Evolutionary conservation across 257 asterid genomes (phyloP).

Genomic region (Lithospermum erythrorhizon): DNA sequence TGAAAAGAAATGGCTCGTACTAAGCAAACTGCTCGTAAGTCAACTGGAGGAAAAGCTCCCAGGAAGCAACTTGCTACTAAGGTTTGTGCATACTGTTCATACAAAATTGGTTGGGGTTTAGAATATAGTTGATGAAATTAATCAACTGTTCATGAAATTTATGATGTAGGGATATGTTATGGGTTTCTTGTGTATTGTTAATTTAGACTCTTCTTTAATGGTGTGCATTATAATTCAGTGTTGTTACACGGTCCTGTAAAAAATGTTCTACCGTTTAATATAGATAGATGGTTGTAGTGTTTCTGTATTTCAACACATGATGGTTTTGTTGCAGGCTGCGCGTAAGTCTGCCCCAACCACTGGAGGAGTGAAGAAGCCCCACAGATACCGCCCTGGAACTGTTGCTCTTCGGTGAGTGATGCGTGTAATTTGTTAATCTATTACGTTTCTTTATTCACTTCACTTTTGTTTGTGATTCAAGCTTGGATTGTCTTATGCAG

Average conservation of each 20-base stretch:
- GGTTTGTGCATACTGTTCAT: conserved; percentile 13
- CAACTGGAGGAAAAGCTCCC: conserved; percentile 76
- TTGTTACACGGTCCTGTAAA: no score
- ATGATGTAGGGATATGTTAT: no score
- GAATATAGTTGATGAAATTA: no score
- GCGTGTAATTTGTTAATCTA: no score
- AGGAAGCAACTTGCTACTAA: conserved; percentile 71
- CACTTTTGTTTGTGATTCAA: not conserved
- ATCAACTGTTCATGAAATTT: no score
- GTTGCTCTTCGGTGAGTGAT: conserved; percentile 55
- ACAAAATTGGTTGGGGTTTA: no score
- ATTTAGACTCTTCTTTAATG: no score
- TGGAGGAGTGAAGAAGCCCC: conserved; percentile 74
- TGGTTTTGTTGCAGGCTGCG: conserved; percentile 34
- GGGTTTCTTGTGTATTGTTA: no score
- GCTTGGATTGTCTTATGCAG: conserved; percentile 11
- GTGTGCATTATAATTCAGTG: no score
- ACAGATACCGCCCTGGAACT: conserved; percentile 72
- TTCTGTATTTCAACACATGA: not conserved
- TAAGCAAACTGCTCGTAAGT: conserved; percentile 73
- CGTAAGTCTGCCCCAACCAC: conserved; percentile 83
- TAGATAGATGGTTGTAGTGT: no score
- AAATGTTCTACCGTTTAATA: no score
- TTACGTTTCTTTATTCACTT: rapidly evolving
- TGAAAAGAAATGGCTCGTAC: conserved; percentile 58